phyloP scores from a whole-genome alignment of 495 filamentous ascomycete genomes.

The Sphaerosporella brunnea region DNA sequence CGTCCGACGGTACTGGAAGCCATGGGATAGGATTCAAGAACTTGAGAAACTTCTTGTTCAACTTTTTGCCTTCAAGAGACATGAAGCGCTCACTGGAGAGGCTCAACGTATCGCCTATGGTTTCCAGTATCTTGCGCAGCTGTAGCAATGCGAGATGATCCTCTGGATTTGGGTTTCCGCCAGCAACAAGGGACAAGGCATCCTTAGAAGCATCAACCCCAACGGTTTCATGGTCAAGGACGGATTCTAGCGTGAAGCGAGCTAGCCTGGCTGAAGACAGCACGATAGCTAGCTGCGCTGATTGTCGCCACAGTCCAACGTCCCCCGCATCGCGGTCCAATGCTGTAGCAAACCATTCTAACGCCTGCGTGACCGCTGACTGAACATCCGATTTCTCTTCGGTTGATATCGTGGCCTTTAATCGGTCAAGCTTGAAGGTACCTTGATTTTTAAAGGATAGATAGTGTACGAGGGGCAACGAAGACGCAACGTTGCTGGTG shows the following conservation, averaged over 20 bases:
- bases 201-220: slow-evolving; percentile 48
- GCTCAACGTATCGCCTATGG: slow-evolving; percentile 55
- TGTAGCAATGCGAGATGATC: slow-evolving; percentile 70
- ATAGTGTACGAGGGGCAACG: slow-evolving; percentile 73
- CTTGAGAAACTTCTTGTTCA: slow-evolving; percentile 45
- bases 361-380: slow-evolving; percentile 16
- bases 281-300: slow-evolving; percentile 57
- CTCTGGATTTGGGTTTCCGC: slow-evolving; percentile 32
- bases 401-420: slow-evolving; percentile 33
- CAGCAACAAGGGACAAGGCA: slow-evolving; percentile 43
- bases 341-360: slow-evolving; percentile 29
- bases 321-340: slow-evolving; percentile 84
- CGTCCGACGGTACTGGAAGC: slow-evolving; percentile 38
- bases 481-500: slow-evolving; percentile 17
- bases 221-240: slow-evolving; percentile 63
- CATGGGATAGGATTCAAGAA: slow-evolving; percentile 63
- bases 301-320: slow-evolving; percentile 79
- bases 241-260: slow-evolving; percentile 79
- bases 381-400: slow-evolving; percentile 21
- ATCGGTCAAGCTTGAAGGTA: slow-evolving; percentile 63
- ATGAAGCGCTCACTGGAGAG: slow-evolving; percentile 49
- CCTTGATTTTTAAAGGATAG: slow-evolving; percentile 91
- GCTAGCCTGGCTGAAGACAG: slow-evolving; percentile 58
- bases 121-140: slow-evolving; percentile 45
- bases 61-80: slow-evolving; percentile 40